Conservation (phyloP, 805 yeast species). For the Candida ovalis region DNA sequence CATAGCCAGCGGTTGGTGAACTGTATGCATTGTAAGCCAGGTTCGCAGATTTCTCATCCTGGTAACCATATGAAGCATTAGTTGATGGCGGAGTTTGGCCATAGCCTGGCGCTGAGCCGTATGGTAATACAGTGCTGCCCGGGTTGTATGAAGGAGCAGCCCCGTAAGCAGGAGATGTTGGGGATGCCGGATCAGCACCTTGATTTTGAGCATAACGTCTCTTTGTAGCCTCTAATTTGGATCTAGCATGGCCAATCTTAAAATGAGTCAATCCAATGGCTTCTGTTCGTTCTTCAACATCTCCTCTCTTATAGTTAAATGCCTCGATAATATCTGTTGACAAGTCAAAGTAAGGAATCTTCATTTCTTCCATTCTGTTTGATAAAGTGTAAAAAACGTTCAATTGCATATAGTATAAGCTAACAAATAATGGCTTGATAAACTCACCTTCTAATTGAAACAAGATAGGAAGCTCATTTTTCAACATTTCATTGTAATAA, state of each 20-base stretch:
- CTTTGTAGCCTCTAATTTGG: conserved; percentile 78
- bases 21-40: conserved; percentile 26
- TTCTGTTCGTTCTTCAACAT: conserved; percentile 85
- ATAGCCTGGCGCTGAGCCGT: conserved; percentile 33
- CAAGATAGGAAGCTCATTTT: conserved; percentile 81
- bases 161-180: conserved; percentile 21
- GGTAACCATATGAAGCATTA: conserved; percentile 22
- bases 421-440: conserved; percentile 88
- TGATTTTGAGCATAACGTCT: conserved; percentile 57
- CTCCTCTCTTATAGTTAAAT: conserved; percentile 78
- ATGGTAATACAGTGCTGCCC: neutral
- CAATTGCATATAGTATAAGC: conserved; percentile 95
- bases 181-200: conserved; percentile 34
- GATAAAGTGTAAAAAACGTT: conserved; percentile 92
- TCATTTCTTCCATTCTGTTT: conserved; percentile 90
- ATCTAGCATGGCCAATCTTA: conserved; percentile 82
- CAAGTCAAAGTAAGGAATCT: conserved; percentile 93
- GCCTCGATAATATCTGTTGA: conserved; percentile 79
- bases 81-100: conserved; percentile 26
- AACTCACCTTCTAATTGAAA: conserved; percentile 88
- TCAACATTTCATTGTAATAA: conserved; percentile 92
- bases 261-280: conserved; percentile 87
- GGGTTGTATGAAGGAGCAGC: conserved; percentile 23
- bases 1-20: conserved; percentile 25
- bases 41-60: conserved; percentile 25